Percentiles rank a stretch among this genome's conserved stretches.
Conservation (phyloP, 768 basidiomycete species). For the Coprinopsis cinerea region DNA sequence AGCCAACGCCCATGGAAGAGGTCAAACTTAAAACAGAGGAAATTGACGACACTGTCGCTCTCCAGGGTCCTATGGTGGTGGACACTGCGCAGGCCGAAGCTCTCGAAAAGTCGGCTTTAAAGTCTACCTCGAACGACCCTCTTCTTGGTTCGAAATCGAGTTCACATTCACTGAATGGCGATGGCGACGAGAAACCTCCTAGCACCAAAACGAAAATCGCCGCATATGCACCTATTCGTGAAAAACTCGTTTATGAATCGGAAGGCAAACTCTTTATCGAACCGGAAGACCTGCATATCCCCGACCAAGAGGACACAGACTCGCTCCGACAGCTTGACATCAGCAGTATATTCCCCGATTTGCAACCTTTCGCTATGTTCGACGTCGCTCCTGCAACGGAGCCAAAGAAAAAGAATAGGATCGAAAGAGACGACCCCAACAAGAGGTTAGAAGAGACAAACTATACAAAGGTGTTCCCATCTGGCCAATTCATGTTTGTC, state of each 20-base stretch:
- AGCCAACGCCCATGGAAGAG: background rate
- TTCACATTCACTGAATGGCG: slow-evolving; percentile 33
- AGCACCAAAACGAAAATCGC: slow-evolving; percentile 37
- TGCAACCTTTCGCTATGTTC: slow-evolving; percentile 54
- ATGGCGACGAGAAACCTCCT: slow-evolving; percentile 24
- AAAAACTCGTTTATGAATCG: slow-evolving; percentile 57
- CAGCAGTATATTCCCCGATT: slow-evolving; percentile 78
- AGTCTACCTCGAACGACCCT: slow-evolving; percentile 52
- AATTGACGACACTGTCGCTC: slow-evolving; percentile 45
- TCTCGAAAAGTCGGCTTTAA: slow-evolving; percentile 34
- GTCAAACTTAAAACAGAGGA: slow-evolving; percentile 39
- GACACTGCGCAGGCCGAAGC: background rate
- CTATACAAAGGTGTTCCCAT: slow-evolving; percentile 69
- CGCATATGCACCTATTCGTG: slow-evolving; percentile 52
- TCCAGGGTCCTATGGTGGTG: slow-evolving; percentile 11
- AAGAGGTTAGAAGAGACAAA: slow-evolving; percentile 76
- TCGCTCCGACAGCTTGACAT: slow-evolving; percentile 39
- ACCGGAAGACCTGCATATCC: slow-evolving; percentile 31
- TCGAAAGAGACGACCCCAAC: slow-evolving; percentile 63
- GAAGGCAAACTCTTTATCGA: slow-evolving; percentile 47
- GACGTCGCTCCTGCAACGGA: slow-evolving; percentile 35
- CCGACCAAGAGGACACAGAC: slow-evolving; percentile 16
- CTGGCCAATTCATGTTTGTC: slow-evolving; percentile 70
- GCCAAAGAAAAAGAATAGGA: slow-evolving; percentile 52
- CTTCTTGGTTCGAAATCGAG: slow-evolving; percentile 39